Evolutionary conservation across 2,329 filamentous ascomycete genomes (phyloP).

Genomic region (Calonectria montana): DNA sequence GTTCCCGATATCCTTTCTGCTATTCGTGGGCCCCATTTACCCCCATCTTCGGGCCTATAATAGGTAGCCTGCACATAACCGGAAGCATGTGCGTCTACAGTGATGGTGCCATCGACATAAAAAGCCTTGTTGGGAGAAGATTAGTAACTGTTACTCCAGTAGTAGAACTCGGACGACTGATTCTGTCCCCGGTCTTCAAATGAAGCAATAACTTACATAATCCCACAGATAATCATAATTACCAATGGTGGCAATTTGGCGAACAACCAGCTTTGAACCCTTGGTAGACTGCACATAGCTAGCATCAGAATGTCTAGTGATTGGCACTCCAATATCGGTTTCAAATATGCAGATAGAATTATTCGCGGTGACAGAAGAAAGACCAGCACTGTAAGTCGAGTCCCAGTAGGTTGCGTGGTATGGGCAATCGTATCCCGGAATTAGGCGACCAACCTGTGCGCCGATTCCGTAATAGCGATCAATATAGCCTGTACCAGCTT

Average conservation of each 20-base stretch:
- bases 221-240: constrained; percentile 67
- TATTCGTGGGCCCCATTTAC: constrained; percentile 49
- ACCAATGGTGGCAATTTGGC: constrained; percentile 61
- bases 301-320: constrained; percentile 51
- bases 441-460: constrained; percentile 19
- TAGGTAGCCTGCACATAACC: constrained; percentile 63
- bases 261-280: constrained; percentile 59
- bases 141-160: neutral
- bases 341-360: constrained; percentile 27
- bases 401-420: constrained; percentile 27
- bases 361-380: neutral
- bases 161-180: neutral
- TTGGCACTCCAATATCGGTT: constrained; percentile 20
- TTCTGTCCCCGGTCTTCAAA: neutral
- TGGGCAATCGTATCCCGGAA: constrained; percentile 26
- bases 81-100: constrained; percentile 62
- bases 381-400: constrained; percentile 15
- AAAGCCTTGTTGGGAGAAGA: constrained; percentile 47
- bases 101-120: constrained; percentile 62
- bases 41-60: constrained; percentile 47
- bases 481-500: constrained; percentile 20
- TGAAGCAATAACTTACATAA: constrained; percentile 44
- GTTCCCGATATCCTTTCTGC: constrained; percentile 41
- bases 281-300: constrained; percentile 58
- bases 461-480: constrained; percentile 25